phyloP scores from a whole-genome alignment of 495 filamentous ascomycete species.

The Xylaria grammica region DNA sequence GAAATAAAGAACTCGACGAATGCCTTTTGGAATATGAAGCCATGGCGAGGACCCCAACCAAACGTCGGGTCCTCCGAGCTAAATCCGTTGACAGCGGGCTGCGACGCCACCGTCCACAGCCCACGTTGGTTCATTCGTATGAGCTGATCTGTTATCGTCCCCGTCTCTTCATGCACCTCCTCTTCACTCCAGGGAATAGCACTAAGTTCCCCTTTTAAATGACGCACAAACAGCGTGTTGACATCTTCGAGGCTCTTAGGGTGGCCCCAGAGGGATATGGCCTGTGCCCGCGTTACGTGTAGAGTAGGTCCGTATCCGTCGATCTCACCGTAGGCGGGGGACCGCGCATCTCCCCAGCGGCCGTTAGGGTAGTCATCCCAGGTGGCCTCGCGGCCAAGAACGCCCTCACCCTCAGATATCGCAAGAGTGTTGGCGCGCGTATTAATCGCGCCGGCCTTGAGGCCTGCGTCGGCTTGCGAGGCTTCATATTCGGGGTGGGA shows the following conservation, averaged over 20 bases:
- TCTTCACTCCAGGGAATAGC: conserved; percentile 94
- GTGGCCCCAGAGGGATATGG: conserved; percentile 81
- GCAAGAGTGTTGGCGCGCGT: conserved; percentile 81
- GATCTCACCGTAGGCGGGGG: conserved; percentile 91
- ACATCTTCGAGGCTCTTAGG: conserved; percentile 73
- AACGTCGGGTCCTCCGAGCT: conserved; percentile 77
- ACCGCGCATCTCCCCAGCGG: conserved; percentile 90
- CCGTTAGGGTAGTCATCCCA: conserved; percentile 99
- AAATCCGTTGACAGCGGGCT: conserved; percentile 89
- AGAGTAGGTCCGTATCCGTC: conserved; percentile 93
- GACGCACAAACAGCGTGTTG: conserved; percentile 74
- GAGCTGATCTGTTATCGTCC: conserved; percentile 74
- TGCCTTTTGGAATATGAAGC: conserved; percentile 97
- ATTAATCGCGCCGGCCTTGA: conserved; percentile 64
- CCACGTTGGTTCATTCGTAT: conserved; percentile 77
- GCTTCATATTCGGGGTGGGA: conserved; percentile 68
- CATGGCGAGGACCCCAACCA: conserved; percentile 91
- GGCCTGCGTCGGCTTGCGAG: conserved; percentile 65
- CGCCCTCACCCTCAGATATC: conserved; percentile 89
- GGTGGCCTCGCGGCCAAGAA: conserved; percentile 92
- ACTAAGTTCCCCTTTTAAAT: conserved; percentile 74
- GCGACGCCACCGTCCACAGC: conserved; percentile 97
- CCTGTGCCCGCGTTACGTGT: conserved; percentile 78
- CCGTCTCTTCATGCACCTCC: conserved; percentile 82
- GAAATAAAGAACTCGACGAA: conserved; percentile 97